Percentiles rank a stretch among this genome's conserved stretches.
These are phyloP conservation scores for Akanthomyces lecanii DNA, from an alignment of 2,329 filamentous ascomycete genomes.

Conservation along the genomic window DNA sequence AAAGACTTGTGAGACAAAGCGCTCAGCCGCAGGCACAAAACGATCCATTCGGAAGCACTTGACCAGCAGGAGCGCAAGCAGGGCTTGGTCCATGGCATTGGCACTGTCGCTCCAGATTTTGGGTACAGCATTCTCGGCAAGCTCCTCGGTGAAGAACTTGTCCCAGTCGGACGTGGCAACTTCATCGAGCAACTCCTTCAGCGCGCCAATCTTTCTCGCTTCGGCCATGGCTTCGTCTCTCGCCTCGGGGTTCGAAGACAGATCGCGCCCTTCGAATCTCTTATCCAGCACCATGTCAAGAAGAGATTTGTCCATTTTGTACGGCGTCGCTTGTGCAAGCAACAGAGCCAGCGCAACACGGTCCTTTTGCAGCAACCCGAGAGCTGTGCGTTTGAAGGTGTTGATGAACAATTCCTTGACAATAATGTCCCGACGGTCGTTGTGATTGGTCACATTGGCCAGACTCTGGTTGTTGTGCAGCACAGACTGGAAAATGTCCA, in stretches of 20 bases:
- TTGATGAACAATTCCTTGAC: conserved; percentile 87
- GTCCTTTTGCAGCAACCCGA: conserved; percentile 89
- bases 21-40: conserved; percentile 87
- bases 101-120: conserved; percentile 62
- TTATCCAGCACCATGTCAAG: conserved; percentile 84
- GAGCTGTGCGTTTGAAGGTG: conserved; percentile 87
- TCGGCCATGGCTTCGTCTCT: conserved; percentile 65
- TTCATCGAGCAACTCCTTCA: conserved; percentile 68
- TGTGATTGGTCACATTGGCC: conserved; percentile 66
- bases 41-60: conserved; percentile 95
- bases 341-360: conserved; percentile 92
- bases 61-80: conserved; percentile 81
- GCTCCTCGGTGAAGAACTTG: conserved; percentile 76
- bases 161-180: conserved; percentile 67
- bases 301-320: conserved; percentile 85
- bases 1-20: conserved; percentile 84
- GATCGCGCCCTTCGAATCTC: conserved; percentile 68
- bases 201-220: conserved; percentile 63
- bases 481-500: conserved; percentile 94
- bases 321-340: conserved; percentile 91
- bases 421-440: conserved; percentile 80
- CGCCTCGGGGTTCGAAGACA: conserved; percentile 63
- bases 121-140: conserved; percentile 81
- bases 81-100: conserved; percentile 66
- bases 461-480: conserved; percentile 75